Base-by-base conservation (phyloP, 2,329 filamentous ascomycete genomes). In the Apiospora phragmitis region DNA sequence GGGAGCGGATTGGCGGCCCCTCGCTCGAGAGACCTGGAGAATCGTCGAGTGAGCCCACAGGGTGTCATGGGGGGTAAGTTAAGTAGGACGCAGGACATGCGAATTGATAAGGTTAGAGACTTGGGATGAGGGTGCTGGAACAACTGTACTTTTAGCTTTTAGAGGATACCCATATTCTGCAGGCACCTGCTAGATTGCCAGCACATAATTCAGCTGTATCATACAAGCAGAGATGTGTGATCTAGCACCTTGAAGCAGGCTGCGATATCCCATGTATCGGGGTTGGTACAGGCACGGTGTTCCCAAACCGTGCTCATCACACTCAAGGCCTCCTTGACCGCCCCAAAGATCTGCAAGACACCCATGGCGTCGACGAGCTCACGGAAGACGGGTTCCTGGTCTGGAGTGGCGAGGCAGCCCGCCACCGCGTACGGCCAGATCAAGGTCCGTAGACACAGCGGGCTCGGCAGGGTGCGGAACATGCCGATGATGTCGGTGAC, bases 1-100 rank as follows among this genome's bases (percentile, higher is more conserved):
- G 92, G 92, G 91, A 93, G 78, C 82, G 79, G 0, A 75, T 89
- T 43, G 78, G 76, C 2, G 38, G n/a, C 18, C 24, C 55, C 8
- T 21, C 21, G 8, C 18, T 32, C 2, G n/a, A 45, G 21, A n/a
- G 12, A 69, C 68, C 26, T 68, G 51, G 35, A 12, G 55, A 29
- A 16, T 47, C 49, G 6, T 26, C 45, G 4, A 70, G 66, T 70
- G 73, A 73, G 16, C 66, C 67, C 24, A 76, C 75, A 12, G 76
- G 74, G 16, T 78, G 75, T 51, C 77, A 75, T 59, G 73, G 71
- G n/a, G n/a, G n/a, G n/a, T n/a, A n/a, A n/a, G n/a, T n/a, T n/a
- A n/a, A n/a, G 3, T 77, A 41, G 38, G 9, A 41, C 38, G n/a
- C n/a, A n/a, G n/a, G n/a, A n/a, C n/a, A n/a, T n/a, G n/a, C n/a